A percentile compares a stretch with the other conserved stretches of the same genome.
phyloP scores from a whole-genome alignment of 495 filamentous ascomycete species.

The Neurospora sp. region DNA sequence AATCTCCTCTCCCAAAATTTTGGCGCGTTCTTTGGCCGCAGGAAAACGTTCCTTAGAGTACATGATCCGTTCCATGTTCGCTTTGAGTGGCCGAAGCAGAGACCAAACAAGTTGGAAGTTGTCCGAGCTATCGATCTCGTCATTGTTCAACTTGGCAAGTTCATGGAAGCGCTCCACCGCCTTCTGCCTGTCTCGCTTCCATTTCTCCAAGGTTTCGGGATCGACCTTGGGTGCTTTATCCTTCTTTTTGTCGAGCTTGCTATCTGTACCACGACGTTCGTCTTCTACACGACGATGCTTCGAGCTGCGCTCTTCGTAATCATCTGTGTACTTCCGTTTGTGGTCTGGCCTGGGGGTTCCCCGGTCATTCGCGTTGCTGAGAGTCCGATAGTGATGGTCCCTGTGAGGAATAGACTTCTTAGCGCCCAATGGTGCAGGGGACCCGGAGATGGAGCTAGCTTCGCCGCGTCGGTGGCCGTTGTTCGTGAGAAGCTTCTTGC shows the following conservation, averaged over 20 bases:
- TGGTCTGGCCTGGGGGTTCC: slow-evolving; percentile 33
- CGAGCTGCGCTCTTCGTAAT: slow-evolving; percentile 24
- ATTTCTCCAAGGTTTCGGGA: slow-evolving; percentile 23
- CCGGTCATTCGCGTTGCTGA: slow-evolving; percentile 35
- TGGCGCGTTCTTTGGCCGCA: slow-evolving; percentile 34
- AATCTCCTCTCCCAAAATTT: slow-evolving; percentile 35
- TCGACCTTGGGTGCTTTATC: slow-evolving; percentile 22
- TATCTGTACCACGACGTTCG: slow-evolving; percentile 12
- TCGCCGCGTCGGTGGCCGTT: slow-evolving; percentile 43
- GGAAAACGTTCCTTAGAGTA: slow-evolving; percentile 33
- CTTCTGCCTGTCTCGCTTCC: slow-evolving; percentile 21
- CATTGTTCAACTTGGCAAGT: slow-evolving; percentile 20
- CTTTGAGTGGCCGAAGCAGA: slow-evolving; percentile 33
- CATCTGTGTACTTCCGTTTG: slow-evolving; percentile 34
- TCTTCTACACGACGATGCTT: slow-evolving; percentile 26
- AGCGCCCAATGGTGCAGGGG: slow-evolving; percentile 41
- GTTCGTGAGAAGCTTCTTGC: slow-evolving; percentile 55
- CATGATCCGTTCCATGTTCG: slow-evolving; percentile 32
- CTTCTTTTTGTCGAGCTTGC: slow-evolving; percentile 23
- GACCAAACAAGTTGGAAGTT: slow-evolving; percentile 31
- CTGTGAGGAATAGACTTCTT: slow-evolving; percentile 33
- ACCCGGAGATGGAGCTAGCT: slow-evolving; percentile 45
- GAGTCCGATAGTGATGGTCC: slow-evolving; percentile 36
- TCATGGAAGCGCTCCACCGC: slow-evolving; percentile 26
- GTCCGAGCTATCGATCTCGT: slow-evolving; percentile 22